Evolutionary conservation across 2,329 filamentous ascomycete species (phyloP).

Genomic region (Colletotrichum agaves): DNA sequence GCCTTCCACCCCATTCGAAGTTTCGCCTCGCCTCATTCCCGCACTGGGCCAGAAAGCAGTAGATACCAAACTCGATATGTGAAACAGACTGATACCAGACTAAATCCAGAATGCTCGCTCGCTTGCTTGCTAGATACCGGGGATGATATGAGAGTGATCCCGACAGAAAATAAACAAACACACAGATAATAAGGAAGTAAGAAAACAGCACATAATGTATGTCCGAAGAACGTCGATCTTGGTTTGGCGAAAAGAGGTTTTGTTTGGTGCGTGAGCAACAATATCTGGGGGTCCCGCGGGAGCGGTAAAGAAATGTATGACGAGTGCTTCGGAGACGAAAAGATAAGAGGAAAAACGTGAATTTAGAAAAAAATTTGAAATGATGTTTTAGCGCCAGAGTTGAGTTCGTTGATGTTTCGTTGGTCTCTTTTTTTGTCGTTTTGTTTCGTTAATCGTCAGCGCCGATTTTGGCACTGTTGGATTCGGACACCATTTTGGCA

Average conservation of each 20-base stretch:
- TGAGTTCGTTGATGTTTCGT: slow-evolving; percentile 33
- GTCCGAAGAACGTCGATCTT: slow-evolving; percentile 39
- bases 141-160: slow-evolving; percentile 42
- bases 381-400: slow-evolving; percentile 35
- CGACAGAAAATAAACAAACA: slow-evolving; percentile 45
- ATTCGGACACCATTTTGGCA: slow-evolving; percentile 88
- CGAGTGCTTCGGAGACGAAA: slow-evolving; percentile 33
- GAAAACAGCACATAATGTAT: slow-evolving; percentile 14
- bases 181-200: slow-evolving; percentile 43
- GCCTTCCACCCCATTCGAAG: slow-evolving; percentile 2
- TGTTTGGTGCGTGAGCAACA: slow-evolving; percentile 62
- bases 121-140: slow-evolving; percentile 46
- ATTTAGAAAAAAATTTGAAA: slow-evolving; percentile 32
- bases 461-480: slow-evolving; percentile 60
- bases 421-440: slow-evolving; percentile 23
- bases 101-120: slow-evolving; percentile 39
- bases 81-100: slow-evolving; percentile 31
- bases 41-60: slow-evolving; percentile 35
- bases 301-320: slow-evolving; percentile 46
- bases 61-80: slow-evolving; percentile 40
- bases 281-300: slow-evolving; percentile 50
- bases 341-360: slow-evolving; percentile 31
- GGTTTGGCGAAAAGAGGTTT: slow-evolving; percentile 42
- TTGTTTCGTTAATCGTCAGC: slow-evolving; percentile 47
- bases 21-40: slow-evolving; percentile 7